Evolutionary conservation across 257 asterid genomes (phyloP), one percentile per base, ranked within the genome.

Genomic region (Solanum tarapatanum): DNA sequence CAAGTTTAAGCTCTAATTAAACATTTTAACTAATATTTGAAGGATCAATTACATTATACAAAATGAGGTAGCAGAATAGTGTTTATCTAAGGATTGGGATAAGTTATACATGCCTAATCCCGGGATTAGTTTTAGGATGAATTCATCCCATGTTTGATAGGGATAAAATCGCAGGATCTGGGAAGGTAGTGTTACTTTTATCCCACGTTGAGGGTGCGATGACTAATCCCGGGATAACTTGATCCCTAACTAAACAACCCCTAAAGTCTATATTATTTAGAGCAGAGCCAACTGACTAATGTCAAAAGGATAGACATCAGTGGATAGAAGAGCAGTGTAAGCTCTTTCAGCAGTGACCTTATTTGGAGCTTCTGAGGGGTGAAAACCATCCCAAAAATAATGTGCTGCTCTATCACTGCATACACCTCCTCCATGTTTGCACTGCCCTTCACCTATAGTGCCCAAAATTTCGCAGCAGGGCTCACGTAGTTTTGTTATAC

Each of bases 371-470:
- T 91, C 91, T 0, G 90, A 36, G 3, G 91, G 92, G 89, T 93
- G 96, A 84, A 39, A 90, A 72, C 79, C 83, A 72, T 94, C 96
- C 87, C 88, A 94, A 77, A 89, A 92, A 3, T 10, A 5, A 14
- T 88, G 86, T 26, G 86, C 32, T 21, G n/a, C 30, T 88, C 92
- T 87, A 16, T 89, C 84, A 66, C 12, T 30, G 64, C 96, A 94
- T 36, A 92, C 92, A 43, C 72, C 60, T 68, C 55, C 28, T 1
- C 73, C 87, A 1, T 69, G 84, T 8, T 33, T 84, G 51, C 95
- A 92, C 83, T 41, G 84, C 13, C 95, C 94, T 7, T 17, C 10
- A 6, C 73, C 37, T 77, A 32, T 48, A 3, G 1, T 2, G 14
- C 7, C 2, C n/a, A 86, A 12, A 5, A 82, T 83, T 82, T n/a